Evolutionary conservation across 306 rosid species (phyloP), one percentile per base, ranked within the genome.

Genomic region (Lablab purpureus): DNA sequence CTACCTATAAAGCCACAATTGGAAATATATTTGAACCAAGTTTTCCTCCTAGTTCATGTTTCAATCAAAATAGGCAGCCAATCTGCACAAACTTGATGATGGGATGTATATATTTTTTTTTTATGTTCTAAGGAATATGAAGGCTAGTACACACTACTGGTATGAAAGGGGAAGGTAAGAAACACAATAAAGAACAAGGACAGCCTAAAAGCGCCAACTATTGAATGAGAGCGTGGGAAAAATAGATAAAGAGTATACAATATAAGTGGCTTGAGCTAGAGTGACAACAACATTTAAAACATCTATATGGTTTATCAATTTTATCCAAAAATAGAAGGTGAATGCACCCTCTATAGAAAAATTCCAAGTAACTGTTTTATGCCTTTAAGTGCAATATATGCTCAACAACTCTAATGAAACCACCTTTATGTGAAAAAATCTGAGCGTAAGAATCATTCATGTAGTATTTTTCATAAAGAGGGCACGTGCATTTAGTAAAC

Each of bases 351-450:
- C 0, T 9, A 2, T 30, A 9, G 9, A 8, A 37, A 37, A 9
- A 8, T 10, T 37, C 43, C 43, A 37, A 37, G 11, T 9, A 37
- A 37, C 43, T 40, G 45, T 40, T 40, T 40, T 40, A 40, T 2
- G 10, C 45, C 36, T 32, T 40, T 10, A 10, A 40, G 45, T 12
- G 10, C n/a, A 0, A 40, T 40, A 36, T 36, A 81, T 23, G 55
- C 58, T 63, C 41, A 77, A 72, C 46, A 73, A 81, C 69, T 67
- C 36, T 21, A 56, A 80, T 47, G 82, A 51, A 76, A 37, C 73
- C 46, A 51, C 21, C 40, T 50, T 34, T 67, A 62, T 76, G 37
- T 18, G 65, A 12, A 73, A 43, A 77, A 58, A 7, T 56, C 52
- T 41, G 66, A 41, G 36, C 37, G 67, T n/a, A 50, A 60, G 67